Conservation (phyloP, 768 basidiomycete genomes). For the Boletus huronensis region DNA sequence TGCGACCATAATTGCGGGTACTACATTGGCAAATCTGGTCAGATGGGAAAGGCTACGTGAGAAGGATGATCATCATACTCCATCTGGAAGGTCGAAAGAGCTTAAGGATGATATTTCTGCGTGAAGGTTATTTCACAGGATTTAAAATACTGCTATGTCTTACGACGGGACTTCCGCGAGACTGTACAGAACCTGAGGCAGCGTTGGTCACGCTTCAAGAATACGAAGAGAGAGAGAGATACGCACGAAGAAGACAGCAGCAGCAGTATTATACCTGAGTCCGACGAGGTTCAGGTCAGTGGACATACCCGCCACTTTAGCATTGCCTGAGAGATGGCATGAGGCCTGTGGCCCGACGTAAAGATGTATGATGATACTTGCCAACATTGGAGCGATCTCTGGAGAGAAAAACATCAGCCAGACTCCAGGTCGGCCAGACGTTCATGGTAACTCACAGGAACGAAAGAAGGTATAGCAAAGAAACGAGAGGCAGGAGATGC, state of each 20-base stretch:
- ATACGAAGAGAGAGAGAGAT: not conserved
- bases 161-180: not conserved
- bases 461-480: not conserved
- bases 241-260: not conserved
- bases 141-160: not conserved
- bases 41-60: not conserved
- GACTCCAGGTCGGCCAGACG: not conserved
- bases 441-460: not conserved
- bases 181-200: not conserved
- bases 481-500: not conserved
- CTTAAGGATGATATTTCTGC: slow-evolving; percentile 38
- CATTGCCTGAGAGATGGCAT: not conserved
- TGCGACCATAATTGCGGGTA: slow-evolving; percentile 37
- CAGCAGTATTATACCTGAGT: not conserved
- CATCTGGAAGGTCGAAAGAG: slow-evolving; percentile 36
- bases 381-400: not conserved
- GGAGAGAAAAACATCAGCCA: not conserved
- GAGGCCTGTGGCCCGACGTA: not conserved
- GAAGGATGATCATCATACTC: slow-evolving; percentile 22
- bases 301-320: not conserved
- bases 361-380: not conserved
- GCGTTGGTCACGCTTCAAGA: not conserved
- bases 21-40: slow-evolving; percentile 27
- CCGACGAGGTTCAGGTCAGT: not conserved
- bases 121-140: not conserved